These are phyloP conservation scores for Dillenia suffruticosa DNA, from an alignment of 164 flowering plant species.

Conservation along the genomic window DNA sequence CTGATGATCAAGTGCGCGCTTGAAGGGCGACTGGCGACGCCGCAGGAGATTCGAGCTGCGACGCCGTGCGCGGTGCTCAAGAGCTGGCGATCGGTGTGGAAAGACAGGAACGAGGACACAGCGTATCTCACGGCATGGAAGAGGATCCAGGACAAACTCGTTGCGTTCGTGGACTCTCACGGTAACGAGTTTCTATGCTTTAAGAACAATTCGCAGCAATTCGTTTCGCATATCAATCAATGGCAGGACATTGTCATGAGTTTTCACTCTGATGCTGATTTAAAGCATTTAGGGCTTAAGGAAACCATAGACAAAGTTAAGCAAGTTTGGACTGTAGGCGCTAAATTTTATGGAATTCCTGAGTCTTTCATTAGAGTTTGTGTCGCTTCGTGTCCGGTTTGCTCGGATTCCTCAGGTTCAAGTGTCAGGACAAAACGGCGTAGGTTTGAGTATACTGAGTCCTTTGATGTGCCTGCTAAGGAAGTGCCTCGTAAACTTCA, in stretches of 20 bases:
- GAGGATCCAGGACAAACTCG: slow-evolving; percentile 92
- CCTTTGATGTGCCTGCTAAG: slow-evolving; percentile 89
- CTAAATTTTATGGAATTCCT: slow-evolving; percentile 94
- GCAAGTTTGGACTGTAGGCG: slow-evolving; percentile 96
- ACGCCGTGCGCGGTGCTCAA: slow-evolving; percentile 64
- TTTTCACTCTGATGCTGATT: slow-evolving; percentile 68
- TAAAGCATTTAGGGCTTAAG: slow-evolving; percentile 74
- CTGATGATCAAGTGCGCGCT: slow-evolving; percentile 77
- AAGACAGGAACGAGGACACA: slow-evolving; percentile 95
- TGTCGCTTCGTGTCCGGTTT: slow-evolving; percentile 67
- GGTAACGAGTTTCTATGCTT: slow-evolving; percentile 68
- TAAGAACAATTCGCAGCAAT: slow-evolving; percentile 80
- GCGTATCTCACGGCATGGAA: slow-evolving; percentile 97
- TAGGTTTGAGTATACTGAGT: slow-evolving; percentile 92
- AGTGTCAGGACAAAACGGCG: slow-evolving; percentile 57
- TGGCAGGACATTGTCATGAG: slow-evolving; percentile 90
- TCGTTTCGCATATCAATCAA: slow-evolving; percentile 71
- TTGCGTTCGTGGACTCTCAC: slow-evolving; percentile 37
- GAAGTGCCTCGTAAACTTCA: slow-evolving; percentile 72
- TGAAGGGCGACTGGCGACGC: slow-evolving; percentile 57
- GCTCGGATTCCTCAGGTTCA: slow-evolving; percentile 41
- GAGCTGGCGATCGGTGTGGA: slow-evolving; percentile 97
- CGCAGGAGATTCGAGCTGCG: slow-evolving; percentile 77
- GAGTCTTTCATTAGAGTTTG: slow-evolving; percentile 90
- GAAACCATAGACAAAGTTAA: slow-evolving; percentile 90